Evolutionary conservation across 73 alveolate genomes (phyloP), one percentile per base, ranked within the genome.

Genomic region (Paramecium biaurelia): DNA sequence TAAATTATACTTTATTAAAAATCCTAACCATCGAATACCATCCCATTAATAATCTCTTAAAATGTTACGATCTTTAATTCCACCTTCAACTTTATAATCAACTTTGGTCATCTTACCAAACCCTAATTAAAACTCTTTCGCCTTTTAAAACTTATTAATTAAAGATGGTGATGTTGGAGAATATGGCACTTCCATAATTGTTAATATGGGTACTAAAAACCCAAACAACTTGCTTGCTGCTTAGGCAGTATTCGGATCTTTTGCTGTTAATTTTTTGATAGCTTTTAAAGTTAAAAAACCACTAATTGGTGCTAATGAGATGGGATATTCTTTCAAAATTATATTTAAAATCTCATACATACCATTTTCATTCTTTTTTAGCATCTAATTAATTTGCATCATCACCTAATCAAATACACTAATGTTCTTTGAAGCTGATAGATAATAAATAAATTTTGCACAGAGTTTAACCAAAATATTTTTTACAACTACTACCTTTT

Each of bases 1-100:
- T 18, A 98, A 95, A 23, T 98, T 97, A 92, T 95, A 98, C 49
- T 92, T 89, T n/a, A 97, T 97, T 76, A 98, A 93, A 82, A 97
- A 97, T 63, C 98, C 95, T 72, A 98, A 86, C 99, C 99, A 98
- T 45, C 95, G 93, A 26, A 98, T 94, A 57, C 99, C 99, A 57
- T 96, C 96, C 95, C 95, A 95, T 93, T 98, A 97, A 86, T 98
- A 98, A 35, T 97, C 98, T 95, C 99, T 97, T 42, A 98, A 92
- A 43, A 79, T 79, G 9, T 42, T 11, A 0, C 32, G 12, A 43
- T 79, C 87, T 20, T 37, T 43, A 1, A 79, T 79, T 18, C 70
- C 76, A 0, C 90, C 90, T 42, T 79, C 70, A 6, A 79, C 15
- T 45, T 79, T 23, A 47, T 79, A 79, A 11, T 79, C 72, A 7